Evolutionary conservation across 2,329 filamentous ascomycete species (phyloP).

Genomic region (Monosporascus sp.): DNA sequence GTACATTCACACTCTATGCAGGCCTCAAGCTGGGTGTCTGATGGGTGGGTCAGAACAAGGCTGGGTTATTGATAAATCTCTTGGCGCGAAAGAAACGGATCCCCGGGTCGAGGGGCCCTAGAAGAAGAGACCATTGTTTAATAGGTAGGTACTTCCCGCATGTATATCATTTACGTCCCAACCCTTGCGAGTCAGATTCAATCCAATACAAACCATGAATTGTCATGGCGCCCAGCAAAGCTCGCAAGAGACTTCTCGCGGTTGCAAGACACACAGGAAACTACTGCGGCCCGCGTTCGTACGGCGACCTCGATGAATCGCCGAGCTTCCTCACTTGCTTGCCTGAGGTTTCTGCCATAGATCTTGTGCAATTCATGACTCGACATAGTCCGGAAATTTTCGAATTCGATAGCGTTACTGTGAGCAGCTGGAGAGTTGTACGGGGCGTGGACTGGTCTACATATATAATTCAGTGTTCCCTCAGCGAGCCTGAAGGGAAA

Average conservation of each 20-base stretch:
- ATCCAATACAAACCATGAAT: not conserved
- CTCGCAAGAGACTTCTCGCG: not conserved
- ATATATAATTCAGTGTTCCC: too few relatives aligned
- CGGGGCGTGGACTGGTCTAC: too few relatives aligned
- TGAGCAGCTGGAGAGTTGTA: not conserved
- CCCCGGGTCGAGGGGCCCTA: too few relatives aligned
- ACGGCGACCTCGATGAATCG: not conserved
- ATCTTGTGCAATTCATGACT: not conserved
- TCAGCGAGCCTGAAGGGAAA: too few relatives aligned
- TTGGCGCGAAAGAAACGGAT: not conserved
- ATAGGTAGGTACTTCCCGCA: not conserved
- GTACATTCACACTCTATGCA: not conserved
- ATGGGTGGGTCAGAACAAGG: not conserved
- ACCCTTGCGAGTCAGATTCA: not conserved
- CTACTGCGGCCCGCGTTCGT: not conserved
- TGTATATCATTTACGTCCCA: not conserved
- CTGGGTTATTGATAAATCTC: not conserved
- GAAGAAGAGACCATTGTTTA: too few relatives aligned
- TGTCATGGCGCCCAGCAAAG: not conserved
- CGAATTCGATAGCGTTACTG: not conserved
- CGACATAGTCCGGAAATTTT: not conserved
- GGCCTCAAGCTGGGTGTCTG: too few relatives aligned
- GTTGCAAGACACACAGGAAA: slow-evolving; percentile 1
- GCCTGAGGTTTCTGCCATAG: not conserved
- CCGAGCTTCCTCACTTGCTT: not conserved